Base-by-base conservation (phyloP, 495 filamentous ascomycete species). In the Symbiotaphrina buchneri region DNA sequence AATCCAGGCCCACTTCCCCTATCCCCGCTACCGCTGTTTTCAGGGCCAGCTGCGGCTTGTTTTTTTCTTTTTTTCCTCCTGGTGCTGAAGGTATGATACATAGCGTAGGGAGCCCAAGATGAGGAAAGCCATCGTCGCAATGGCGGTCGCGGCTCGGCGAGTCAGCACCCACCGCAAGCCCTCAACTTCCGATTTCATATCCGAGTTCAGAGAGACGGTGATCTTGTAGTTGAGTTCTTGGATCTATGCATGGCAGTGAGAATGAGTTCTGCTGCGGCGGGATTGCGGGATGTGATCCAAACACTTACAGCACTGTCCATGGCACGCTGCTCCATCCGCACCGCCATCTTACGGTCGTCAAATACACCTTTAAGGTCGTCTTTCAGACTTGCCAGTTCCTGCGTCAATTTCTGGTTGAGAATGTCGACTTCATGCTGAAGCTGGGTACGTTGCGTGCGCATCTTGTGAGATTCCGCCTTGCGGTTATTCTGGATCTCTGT, bases 341-440 rank as follows among this genome's bases (percentile, higher is more conserved):
- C 82, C 4, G 64, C 63, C 83, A 99, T 93, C 51, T 82, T 82
- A 15, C 91, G 67, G 43, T 99, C 87, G 43, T 94, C 83, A 49
- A 95, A 92, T 71, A 93, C 75, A 31, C 80, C 83, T 46, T 81
- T 84, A 24, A 95, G 65, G 22, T 84, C 81, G 46, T 99, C 85
- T 48, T 79, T 85, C 33, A 94, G 54, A 8, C 59, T 68, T 35
- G 67, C 51, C 15, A 80, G 59, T 39, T 94, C 83, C 44, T 90
- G 81, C 26, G 67, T 71, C 36, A 92, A 56, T 21, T 68, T 56
- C 52, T 94, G 84, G 29, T 63, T 74, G 28, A 95, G 46, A 18
- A 91, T 82, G 53, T 99, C 87, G n/a, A 76, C 69, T 47, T 94
- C 85, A 43, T 91, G 81, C 52, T 92, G 80, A 39, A 95, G 49